phyloP scores from a whole-genome alignment of 2,329 filamentous ascomycete genomes.

The Rhynchosporium agropyri region DNA sequence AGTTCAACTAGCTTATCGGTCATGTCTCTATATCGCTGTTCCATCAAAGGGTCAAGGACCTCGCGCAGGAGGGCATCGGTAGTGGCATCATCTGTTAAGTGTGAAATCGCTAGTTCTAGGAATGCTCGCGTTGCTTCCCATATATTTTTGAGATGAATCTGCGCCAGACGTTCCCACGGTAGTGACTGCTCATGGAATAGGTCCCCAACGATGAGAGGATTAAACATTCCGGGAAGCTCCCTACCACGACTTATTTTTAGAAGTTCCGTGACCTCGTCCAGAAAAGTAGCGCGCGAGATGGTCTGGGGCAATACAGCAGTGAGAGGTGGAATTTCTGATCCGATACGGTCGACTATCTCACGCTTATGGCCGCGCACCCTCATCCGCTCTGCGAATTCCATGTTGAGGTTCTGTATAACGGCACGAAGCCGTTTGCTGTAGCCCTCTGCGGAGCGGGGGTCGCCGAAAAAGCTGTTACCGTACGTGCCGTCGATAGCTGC shows the following conservation, averaged over 20 bases:
- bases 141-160: constrained; percentile 31
- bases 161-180: constrained; percentile 43
- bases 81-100: constrained; percentile 31
- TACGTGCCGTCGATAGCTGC: constrained; percentile 6
- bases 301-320: constrained; percentile 26
- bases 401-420: neutral
- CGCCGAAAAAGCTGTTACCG: constrained; percentile 3
- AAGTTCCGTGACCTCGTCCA: constrained; percentile 34
- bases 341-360: constrained; percentile 25
- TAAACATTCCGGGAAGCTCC: constrained; percentile 46
- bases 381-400: constrained; percentile 1
- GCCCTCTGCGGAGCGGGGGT: neutral
- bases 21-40: constrained; percentile 26
- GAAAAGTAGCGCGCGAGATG: constrained; percentile 25
- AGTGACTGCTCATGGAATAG: constrained; percentile 46
- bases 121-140: constrained; percentile 30
- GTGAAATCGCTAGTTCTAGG: constrained; percentile 27
- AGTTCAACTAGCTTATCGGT: constrained; percentile 34
- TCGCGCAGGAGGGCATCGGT: constrained; percentile 6
- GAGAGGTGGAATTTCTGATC: constrained; percentile 39
- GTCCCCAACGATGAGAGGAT: constrained; percentile 45
- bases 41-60: constrained; percentile 27
- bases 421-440: constrained; percentile 2
- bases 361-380: neutral
- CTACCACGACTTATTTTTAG: constrained; percentile 37